Evolutionary conservation across 371 early-diverging fungal genomes (phyloP), one percentile per base, ranked within the genome.

Genomic region (Haplosporangium sp.): DNA sequence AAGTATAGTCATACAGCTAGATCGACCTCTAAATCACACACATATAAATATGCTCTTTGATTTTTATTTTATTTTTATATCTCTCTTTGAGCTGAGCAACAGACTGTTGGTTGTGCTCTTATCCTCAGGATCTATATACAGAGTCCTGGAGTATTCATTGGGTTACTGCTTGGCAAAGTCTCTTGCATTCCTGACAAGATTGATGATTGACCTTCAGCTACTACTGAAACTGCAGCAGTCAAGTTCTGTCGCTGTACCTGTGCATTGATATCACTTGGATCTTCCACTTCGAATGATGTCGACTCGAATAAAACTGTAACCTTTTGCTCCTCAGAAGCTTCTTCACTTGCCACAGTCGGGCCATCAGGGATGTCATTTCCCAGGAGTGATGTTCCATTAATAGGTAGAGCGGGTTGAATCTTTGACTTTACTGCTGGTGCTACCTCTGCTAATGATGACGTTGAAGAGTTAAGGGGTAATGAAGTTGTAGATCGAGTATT

Each of bases 221-320:
- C n/a, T 48, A 27, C 27, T 27, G 27, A 27, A 27, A 27, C 27
- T 27, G 27, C 27, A 27, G 27, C 27, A 27, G 27, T 27, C 27
- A 27, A 27, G 27, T 27, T 27, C 27, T 27, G 27, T 27, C 27
- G 27, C 27, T 27, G 27, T 27, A 27, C 27, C 27, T 27, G 27
- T 27, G 1, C 27, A 27, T 27, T 27, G 27, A 27, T 27, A 27
- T 27, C 27, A 27, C 17, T 48, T 17, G n/a, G 42, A 35, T 75
- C 75, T 34, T 70, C 62, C 37, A 75, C 39, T 7, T 56, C 27
- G 20, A 70, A 38, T 3, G 70, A 75, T 0, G 70, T 75, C 34
- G 75, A 61, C 39, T 75, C 75, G 40, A 75, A 70, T 40, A 62
- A 17, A 20, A 75, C 75, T 3, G 71, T 70, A 37, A 75, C 52